Evolutionary conservation across 2,329 filamentous ascomycete species (phyloP), one percentile per base, ranked within the genome.

Genomic region (Alternaria sp.): DNA sequence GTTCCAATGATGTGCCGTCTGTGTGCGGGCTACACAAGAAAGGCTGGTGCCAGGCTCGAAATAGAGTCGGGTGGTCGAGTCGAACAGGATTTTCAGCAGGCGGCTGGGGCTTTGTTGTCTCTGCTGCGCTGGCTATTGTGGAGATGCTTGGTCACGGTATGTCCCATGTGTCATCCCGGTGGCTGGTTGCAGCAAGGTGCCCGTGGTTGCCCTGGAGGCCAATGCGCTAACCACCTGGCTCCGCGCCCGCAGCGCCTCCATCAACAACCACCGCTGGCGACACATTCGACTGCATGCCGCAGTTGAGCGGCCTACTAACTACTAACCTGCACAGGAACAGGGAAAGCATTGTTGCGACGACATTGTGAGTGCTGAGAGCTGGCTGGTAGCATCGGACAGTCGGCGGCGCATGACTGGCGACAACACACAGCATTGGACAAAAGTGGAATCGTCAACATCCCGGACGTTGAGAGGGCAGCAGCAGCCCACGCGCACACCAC

Each of bases 241-340:
- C 47, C 57, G 63, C 46, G 55, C 57, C 62, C 59, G 54, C 55
- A 52, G 44, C 48, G 43, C 47, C 51, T 36, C 54, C 55, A 67
- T 63, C 65, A 70, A 69, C 70, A 70, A 73, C 66, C 63, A 62
- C 67, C 56, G 54, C 54, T 53, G 63, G 63, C 68, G 68, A 66
- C 57, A 63, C 71, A 65, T 60, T 57, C 65, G 68, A 65, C 65
- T 65, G 56, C 65, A 67, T 55, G 67, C 68, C 63, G 61, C 65
- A 59, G 57, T 59, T 54, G 49, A 61, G 63, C 63, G 66, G 66
- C 51, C 44, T 67, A 72, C 67, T 72, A 67, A 75, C 71, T 61
- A 75, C 75, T 76, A 76, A 77, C 68, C 57, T 26, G 43, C 63
- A 68, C 71, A 77, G 75, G 66, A 54, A 73, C 73, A 73, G 68